These are phyloP conservation scores for Starmerella etchellsii DNA, from an alignment of 805 yeast genomes.

Conservation along the genomic window DNA sequence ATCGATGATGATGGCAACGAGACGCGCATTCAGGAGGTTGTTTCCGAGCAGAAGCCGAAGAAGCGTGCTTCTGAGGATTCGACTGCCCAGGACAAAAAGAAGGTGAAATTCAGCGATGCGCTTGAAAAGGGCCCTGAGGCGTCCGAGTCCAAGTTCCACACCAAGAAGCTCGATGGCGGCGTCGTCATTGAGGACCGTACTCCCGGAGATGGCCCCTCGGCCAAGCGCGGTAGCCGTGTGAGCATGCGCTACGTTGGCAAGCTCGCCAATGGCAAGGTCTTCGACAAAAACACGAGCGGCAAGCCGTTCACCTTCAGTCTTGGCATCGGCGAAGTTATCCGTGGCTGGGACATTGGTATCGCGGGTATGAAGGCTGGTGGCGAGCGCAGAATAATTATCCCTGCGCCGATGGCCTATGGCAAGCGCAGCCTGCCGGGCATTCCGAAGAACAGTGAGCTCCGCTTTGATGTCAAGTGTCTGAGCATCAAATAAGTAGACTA, in stretches of 20 bases:
- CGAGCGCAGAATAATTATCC: conserved; percentile 93
- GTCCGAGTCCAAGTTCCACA: conserved; percentile 31
- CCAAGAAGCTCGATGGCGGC: conserved; percentile 83
- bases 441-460: conserved; percentile 93
- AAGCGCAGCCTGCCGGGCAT: conserved; percentile 88
- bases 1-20: conserved; percentile 30
- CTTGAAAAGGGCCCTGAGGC: conserved; percentile 89
- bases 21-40: conserved; percentile 23
- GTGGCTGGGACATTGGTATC: conserved; percentile 98
- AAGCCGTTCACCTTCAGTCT: conserved; percentile 84
- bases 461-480: conserved; percentile 90
- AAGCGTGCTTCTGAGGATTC: conserved; percentile 29
- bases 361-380: conserved; percentile 98
- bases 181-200: conserved; percentile 86
- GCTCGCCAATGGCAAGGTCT: conserved; percentile 88
- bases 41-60: conserved; percentile 22
- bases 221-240: conserved; percentile 79
- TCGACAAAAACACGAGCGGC: conserved; percentile 94
- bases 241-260: conserved; percentile 98
- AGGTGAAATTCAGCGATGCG: conserved; percentile 79
- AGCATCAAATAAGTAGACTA: conserved; percentile 56
- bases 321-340: conserved; percentile 97
- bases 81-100: conserved; percentile 40
- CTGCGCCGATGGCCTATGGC: conserved; percentile 95
- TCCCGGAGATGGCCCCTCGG: conserved; percentile 73